Evolutionary conservation across 306 rosid species (phyloP).

Genomic region (Albizia julibrissin): DNA sequence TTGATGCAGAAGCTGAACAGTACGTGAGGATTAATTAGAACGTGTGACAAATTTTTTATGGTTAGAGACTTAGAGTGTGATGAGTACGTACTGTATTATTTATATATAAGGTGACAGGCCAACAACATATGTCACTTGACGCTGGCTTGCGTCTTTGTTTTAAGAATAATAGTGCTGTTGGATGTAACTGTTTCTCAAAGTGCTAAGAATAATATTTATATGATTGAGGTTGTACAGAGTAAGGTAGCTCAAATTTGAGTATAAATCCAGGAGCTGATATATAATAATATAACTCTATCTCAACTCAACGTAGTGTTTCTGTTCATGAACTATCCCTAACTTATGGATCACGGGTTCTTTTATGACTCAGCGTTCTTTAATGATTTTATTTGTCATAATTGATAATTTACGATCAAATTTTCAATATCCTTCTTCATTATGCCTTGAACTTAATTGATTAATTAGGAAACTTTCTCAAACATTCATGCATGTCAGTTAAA

Average conservation of each 20-base stretch:
- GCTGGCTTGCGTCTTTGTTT: constrained; percentile 7
- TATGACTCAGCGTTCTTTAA: not conserved
- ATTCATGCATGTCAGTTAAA: not conserved
- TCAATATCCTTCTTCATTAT: not conserved
- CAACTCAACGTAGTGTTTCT: not conserved
- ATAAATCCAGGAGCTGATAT: not conserved
- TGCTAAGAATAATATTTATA: not conserved
- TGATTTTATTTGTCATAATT: not conserved
- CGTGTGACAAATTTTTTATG: not conserved
- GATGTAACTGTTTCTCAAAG: constrained; percentile 5
- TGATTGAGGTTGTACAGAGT: not conserved
- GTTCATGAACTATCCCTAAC: constrained; percentile 28
- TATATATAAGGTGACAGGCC: constrained; percentile 27
- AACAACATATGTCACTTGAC: constrained; percentile 14
- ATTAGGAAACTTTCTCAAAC: not conserved
- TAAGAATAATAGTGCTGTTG: not conserved
- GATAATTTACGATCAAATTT: not conserved
- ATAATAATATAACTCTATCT: not conserved
- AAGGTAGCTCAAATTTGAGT: not conserved
- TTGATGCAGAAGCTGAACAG: constrained; percentile 13
- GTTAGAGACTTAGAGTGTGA: not conserved
- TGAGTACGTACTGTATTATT: not conserved
- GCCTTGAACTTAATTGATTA: not conserved
- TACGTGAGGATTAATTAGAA: constrained; percentile 23
- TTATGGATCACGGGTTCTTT: constrained; percentile 34